Base-by-base conservation (phyloP, 2,329 filamentous ascomycete species). In the Teratosphaeriaceae sp. region DNA sequence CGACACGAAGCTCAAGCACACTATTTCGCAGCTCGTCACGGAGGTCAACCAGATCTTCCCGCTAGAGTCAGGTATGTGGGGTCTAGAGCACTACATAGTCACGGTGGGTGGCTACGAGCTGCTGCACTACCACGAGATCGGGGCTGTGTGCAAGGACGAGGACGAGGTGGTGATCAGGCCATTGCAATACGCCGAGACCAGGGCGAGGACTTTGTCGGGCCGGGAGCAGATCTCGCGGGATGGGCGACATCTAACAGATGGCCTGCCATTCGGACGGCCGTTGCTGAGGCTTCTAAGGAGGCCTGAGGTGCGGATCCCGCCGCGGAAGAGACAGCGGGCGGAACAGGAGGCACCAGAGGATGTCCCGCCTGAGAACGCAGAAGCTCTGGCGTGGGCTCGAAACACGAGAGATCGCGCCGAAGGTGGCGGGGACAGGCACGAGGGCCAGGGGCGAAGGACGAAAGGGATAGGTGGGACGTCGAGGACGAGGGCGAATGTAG, bases 31-130 rank as follows among this genome's bases (percentile, higher is more conserved):
- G 52, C 76, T 96, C 2, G 72, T 96, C 27, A 79, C 85, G 50
- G 77, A 87, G 47, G 72, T 96, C 52, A 89, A 94, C 64, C 78
- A 85, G 33, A 74, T 85, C 13, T 70, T 96, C 2, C 88, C 89
- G 0, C 77, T 97, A 0, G 88, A 95, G 67, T 80, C 82, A 44
- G 74, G 74, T 30, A 73, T 88, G 46, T 95, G 88, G 87, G 88
- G 87, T 0, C 67, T 95, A 3, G 89, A 96, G 57, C 87, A 96
- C 61, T 97, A 97, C 63, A 78, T 78, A 7, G 86, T 95, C 22
- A 85, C 94, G 64, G 73, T 95, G 3, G 69, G 65, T 15, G 80
- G 77, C 35, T 96, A 86, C 52, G 90, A 97, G 65, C 92, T 87
- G 55, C 67, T 96, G 44, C 90, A 96, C 66, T 97, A 87, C 56